Conservation (phyloP, 345 rosid genomes). For the Brassica napus region Da-Ae NC_063437.1:20296001-20296500, state of each 20-base stretch:
- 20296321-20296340: too few relatives aligned
- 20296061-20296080: conserved; percentile 15
- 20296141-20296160: conserved; percentile 92
- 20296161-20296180: conserved; percentile 93
- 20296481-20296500: conserved; percentile 77
- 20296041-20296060: conserved; percentile 90
- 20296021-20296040: conserved; percentile 97
- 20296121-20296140: conserved; percentile 20
- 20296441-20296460: conserved; percentile 50
- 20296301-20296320: too few relatives aligned
- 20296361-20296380: too few relatives aligned
- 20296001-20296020: conserved; percentile 95
- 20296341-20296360: too few relatives aligned
- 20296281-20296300: background rate
- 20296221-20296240: conserved; percentile 59
- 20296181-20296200: conserved; percentile 85
- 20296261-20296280: conserved; percentile 90
- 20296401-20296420: background rate
- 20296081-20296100: background rate
- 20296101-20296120: background rate
- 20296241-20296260: conserved; percentile 70
- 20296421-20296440: conserved; percentile 34
- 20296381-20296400: too few relatives aligned
- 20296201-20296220: conserved; percentile 79
- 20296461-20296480: conserved; percentile 70